Percentiles rank a stretch among this genome's conserved stretches.
Conservation (phyloP, 495 filamentous ascomycete species). For the Aspergillus taichungensis region DNA sequence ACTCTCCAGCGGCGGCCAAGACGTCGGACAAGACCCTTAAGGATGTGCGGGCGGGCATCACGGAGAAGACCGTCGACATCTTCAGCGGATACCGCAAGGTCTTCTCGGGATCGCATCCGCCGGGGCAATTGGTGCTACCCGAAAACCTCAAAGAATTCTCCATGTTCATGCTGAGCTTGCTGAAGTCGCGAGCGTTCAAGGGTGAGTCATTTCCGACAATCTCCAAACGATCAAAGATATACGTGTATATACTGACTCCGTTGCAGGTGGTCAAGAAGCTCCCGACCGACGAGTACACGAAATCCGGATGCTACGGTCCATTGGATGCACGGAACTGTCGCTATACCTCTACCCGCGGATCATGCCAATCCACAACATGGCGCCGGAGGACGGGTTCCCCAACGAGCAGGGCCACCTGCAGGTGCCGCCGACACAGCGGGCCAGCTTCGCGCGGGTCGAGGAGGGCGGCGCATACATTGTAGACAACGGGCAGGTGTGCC, state of each 20-base stretch:
- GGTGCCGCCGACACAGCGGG: slow-evolving; percentile 57
- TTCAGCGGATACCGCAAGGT: slow-evolving; percentile 90
- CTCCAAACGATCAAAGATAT: no score
- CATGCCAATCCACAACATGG: slow-evolving; percentile 81
- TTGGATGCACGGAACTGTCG: slow-evolving; percentile 76
- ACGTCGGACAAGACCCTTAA: slow-evolving; percentile 75
- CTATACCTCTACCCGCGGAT: slow-evolving; percentile 95
- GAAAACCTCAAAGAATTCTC: slow-evolving; percentile 94
- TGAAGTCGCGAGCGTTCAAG: slow-evolving; percentile 92
- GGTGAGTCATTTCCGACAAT: slow-evolving; percentile 27
- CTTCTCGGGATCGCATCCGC: slow-evolving; percentile 75
- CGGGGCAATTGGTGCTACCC: slow-evolving; percentile 87
- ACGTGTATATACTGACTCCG: background rate
- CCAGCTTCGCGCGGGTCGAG: slow-evolving; percentile 84
- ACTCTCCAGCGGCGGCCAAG: slow-evolving; percentile 56
- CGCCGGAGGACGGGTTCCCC: slow-evolving; percentile 69
- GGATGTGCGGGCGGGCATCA: slow-evolving; percentile 73
- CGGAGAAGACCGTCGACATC: slow-evolving; percentile 92
- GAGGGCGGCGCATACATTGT: slow-evolving; percentile 94
- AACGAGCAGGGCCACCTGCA: slow-evolving; percentile 80
- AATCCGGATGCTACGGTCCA: slow-evolving; percentile 78
- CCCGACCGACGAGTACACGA: slow-evolving; percentile 86
- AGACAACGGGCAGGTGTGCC: slow-evolving; percentile 87
- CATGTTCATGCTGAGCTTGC: slow-evolving; percentile 90
- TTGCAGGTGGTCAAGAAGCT: slow-evolving; percentile 66